Conservation (phyloP, 805 yeast species). For the Sugiyamaella americana region DNA sequence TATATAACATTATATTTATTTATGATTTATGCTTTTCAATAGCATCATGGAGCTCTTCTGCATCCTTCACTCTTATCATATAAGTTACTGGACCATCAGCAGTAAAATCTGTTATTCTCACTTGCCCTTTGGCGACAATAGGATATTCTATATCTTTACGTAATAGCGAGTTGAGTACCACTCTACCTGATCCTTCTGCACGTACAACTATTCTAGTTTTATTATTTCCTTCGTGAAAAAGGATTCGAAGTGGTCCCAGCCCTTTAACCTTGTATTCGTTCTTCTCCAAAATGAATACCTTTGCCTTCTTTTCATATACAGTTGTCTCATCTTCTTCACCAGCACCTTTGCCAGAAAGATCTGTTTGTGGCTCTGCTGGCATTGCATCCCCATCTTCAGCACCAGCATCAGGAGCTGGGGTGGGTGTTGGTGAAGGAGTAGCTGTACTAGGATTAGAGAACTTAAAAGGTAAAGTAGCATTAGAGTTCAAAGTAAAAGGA, state of each 20-base stretch:
- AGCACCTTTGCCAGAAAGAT: constrained; percentile 52
- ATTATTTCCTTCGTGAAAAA: constrained; percentile 52
- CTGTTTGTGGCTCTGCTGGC: constrained; percentile 38
- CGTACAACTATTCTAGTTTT: constrained; percentile 72
- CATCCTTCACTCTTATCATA: constrained; percentile 74
- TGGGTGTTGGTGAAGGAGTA: neutral
- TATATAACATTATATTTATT: too few relatives aligned
- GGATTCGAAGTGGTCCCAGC: constrained; percentile 72
- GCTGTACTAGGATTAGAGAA: constrained; percentile 4
- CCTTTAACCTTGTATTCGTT: constrained; percentile 44
- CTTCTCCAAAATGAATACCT: constrained; percentile 55
- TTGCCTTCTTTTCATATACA: constrained; percentile 60
- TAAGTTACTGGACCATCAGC: constrained; percentile 60
- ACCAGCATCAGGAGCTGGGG: constrained; percentile 7
- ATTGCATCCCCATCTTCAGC: constrained; percentile 37
- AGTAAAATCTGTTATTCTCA: constrained; percentile 57
- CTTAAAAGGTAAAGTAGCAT: constrained; percentile 3
- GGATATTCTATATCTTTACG: constrained; percentile 54
- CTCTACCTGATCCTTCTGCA: constrained; percentile 83
- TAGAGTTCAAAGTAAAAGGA: neutral
- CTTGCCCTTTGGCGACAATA: constrained; percentile 55
- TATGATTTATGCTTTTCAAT: constrained; percentile 12
- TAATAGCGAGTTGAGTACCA: constrained; percentile 63
- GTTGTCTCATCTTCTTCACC: constrained; percentile 82
- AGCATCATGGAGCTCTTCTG: constrained; percentile 38